Base-by-base conservation (phyloP, 169 alveolate species). In the Hammondia hammondi region DNA sequence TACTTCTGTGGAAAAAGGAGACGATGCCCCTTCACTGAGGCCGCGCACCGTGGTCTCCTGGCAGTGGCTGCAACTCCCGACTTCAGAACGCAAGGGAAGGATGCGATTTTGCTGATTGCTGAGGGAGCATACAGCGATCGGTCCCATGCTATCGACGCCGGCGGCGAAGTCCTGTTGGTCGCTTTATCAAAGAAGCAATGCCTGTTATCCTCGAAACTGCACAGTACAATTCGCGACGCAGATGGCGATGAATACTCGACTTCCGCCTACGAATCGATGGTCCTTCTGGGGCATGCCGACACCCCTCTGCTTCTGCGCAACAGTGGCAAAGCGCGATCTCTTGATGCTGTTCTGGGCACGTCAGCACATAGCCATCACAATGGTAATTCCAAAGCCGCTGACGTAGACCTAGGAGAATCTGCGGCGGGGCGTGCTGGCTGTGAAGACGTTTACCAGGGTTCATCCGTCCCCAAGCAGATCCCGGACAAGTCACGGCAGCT, bases 101-200 rank as follows among this genome's bases (percentile, higher is more conserved):
- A 17, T 17, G 29, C 37, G 19, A 70, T 32, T 10, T 27, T 10
- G 37, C 35, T 82, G 3, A 48, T n/a, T 10, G 90, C 70, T 24
- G 90, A 82, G 0, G 90, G 90, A 39, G 90, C 90, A 5, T 48
- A n/a, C 70, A 82, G 90, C 70, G 90, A 82, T 45, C 90, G 29
- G 43, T 39, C 90, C 71, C 70, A 39, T 21, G 35, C 35, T 17
- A 27, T 82, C 70, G 90, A 82, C 70, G 90, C 52, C 7, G 90
- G 70, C 70, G 90, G 90, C 4, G 70, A 21, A 0, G 52, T 82
- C 27, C 70, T 82, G 71, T 37, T 82, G 71, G 35, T 39, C 32
- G 39, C 87, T 46, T 19, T 77, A 19, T 77, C 87, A 32, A 32
- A 5, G 39, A 12, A 29, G 0, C 48, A 32, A 17, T 19, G 24